Conservation (phyloP, 805 yeast species). For the baker's yeast (Saccharomyces cerevisiae) region DNA sequence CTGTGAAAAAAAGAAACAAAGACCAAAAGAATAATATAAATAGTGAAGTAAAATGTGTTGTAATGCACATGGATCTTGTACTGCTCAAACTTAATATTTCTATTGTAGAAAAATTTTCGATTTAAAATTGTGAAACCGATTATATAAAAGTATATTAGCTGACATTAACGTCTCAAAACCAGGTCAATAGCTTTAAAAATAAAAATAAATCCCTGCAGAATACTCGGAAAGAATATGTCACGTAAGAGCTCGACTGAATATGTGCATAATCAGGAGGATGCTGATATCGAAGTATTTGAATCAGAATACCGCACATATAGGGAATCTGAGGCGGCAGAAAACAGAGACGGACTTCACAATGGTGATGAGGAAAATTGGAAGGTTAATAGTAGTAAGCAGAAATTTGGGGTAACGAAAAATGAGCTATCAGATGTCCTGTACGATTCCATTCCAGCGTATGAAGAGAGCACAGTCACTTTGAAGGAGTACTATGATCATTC, state of each 20-base stretch:
- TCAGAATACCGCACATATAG: not conserved
- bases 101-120: not conserved
- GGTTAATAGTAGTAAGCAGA: not conserved
- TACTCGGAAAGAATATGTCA: not conserved
- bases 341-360: not conserved
- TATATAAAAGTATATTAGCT: not conserved
- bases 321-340: not conserved
- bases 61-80: not conserved
- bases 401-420: constrained; percentile 22
- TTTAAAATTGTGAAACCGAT: too few species aligned
- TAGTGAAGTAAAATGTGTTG: not conserved
- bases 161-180: not conserved
- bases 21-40: not conserved
- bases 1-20: not conserved
- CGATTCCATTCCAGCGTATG: constrained; percentile 9
- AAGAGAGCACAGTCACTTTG: constrained; percentile 15
- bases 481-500: constrained; percentile 20
- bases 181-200: not conserved
- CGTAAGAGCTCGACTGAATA: not conserved
- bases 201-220: not conserved
- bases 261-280: not conserved
- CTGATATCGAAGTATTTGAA: not conserved
- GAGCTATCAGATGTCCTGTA: not conserved
- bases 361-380: not conserved
- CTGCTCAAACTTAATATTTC: too few species aligned